Evolutionary conservation across 495 filamentous ascomycete species (phyloP), one percentile per base, ranked within the genome.

Genomic region (Pyrenula aspistea): DNA sequence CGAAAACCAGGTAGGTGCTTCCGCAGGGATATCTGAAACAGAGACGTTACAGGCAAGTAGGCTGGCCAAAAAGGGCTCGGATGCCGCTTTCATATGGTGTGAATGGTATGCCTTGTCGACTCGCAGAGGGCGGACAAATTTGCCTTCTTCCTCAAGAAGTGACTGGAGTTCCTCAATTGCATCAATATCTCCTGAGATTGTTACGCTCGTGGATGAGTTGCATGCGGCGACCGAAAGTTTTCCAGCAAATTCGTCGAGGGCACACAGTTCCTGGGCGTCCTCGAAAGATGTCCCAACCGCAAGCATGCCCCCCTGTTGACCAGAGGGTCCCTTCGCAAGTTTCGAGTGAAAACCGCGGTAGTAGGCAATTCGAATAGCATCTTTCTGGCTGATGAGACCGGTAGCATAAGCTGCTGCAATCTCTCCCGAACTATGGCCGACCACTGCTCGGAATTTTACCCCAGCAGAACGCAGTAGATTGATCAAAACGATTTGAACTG

Each of bases 91-190:
- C 64, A 70, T 70, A 47, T 63, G 60, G 22, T 58, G 42, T 10
- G 73, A 75, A 57, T 78, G 75, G 25, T 77, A 78, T 0, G 75
- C 71, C 10, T 55, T 57, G 2, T 70, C 63, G 10, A 73, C 69
- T 25, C 65, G 60, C 0, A 78, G 60, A 24, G 53, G 12, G 0
- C 65, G 51, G 2, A 49, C 60, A 23, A 63, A 59, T n/a, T 55
- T 50, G 1, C 24, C 53, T 2, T 56, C 25, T n/a, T 56, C 31
- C 2, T 53, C 55, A 2, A 67, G 50, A 3, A 67, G 55, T 25
- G 57, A 59, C 54, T 71, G 62, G 0, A 76, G 54, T 3, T 61
- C 58, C n/a, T 71, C 61, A 15, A 81, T 64, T 3, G 68, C 74
- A 1, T 66, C 65, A 31, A 53, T 53, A 24, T 71, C 69, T 0